These are phyloP conservation scores for Penicillium sp. DNA, from an alignment of 2,329 filamentous ascomycete species.

Conservation along the genomic window DNA sequence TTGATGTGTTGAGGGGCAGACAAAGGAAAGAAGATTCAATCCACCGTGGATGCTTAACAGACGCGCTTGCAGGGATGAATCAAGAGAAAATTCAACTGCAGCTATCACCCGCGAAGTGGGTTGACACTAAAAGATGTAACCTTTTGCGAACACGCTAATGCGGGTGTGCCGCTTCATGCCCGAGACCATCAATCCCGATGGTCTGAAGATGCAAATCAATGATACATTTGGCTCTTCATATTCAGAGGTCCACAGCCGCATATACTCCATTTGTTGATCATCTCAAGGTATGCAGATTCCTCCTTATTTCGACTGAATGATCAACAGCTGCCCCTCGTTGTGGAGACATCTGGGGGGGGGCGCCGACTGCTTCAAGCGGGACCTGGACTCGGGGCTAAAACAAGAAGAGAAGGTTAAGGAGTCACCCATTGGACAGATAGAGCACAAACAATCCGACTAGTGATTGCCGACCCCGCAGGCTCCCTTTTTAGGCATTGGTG, in stretches of 20 bases:
- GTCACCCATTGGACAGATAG: not conserved
- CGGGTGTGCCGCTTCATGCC: conserved; percentile 7
- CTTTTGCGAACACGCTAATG: conserved; percentile 8
- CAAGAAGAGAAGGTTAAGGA: not conserved
- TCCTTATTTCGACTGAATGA: not conserved
- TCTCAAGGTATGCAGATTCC: not conserved
- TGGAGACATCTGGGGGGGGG: not conserved
- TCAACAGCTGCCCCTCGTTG: not conserved
- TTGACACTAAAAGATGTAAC: not conserved
- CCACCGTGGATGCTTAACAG: not conserved
- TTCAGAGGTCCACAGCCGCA: not conserved
- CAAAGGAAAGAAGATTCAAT: not conserved
- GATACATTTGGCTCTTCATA: not conserved
- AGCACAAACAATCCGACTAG: not conserved
- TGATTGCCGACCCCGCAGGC: not conserved
- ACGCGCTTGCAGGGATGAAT: not conserved
- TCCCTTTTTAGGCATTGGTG: not conserved
- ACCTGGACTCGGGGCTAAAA: not conserved
- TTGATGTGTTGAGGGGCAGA: not conserved
- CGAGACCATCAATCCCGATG: not conserved
- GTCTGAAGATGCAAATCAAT: not conserved
- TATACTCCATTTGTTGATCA: not conserved
- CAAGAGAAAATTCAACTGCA: not conserved
- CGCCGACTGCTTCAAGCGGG: not conserved
- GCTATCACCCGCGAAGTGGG: not conserved